phyloP scores from a whole-genome alignment of 257 asterid genomes.

The Striga asiatica region DNA sequence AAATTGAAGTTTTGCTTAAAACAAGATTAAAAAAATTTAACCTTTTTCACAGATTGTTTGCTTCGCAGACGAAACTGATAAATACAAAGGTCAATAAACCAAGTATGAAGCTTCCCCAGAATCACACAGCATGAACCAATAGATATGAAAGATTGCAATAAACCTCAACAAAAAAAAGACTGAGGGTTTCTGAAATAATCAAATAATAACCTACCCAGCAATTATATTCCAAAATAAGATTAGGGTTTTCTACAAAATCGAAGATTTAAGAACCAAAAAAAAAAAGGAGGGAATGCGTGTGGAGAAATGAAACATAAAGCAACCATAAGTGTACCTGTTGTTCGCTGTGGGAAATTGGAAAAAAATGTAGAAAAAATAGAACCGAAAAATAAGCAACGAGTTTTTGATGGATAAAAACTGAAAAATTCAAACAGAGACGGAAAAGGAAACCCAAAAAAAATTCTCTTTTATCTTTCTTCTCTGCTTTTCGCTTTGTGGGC shows the following conservation, averaged over 20 bases:
- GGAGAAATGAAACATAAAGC: background rate
- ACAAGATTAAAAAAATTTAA: background rate
- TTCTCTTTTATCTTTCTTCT: background rate
- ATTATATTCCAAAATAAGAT: slow-evolving; percentile 6
- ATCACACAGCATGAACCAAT: background rate
- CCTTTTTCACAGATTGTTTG: background rate
- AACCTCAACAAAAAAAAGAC: background rate
- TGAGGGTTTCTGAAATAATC: background rate
- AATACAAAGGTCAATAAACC: background rate
- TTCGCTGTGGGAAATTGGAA: background rate
- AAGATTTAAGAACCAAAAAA: background rate
- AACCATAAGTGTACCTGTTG: slow-evolving; percentile 15
- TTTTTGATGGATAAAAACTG: background rate
- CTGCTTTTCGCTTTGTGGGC: slow-evolving; percentile 13
- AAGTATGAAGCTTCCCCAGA: background rate
- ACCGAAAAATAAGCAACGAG: background rate
- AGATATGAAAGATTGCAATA: background rate
- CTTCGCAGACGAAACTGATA: background rate
- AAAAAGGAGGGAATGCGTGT: background rate
- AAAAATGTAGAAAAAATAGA: background rate
- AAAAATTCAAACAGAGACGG: slow-evolving; percentile 2
- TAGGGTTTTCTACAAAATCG: slow-evolving; percentile 28
- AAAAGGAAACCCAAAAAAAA: background rate
- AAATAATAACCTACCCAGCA: slow-evolving; percentile 9
- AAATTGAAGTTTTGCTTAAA: background rate